Conservation (phyloP, 805 yeast species). For the Candida silvatica region DNA sequence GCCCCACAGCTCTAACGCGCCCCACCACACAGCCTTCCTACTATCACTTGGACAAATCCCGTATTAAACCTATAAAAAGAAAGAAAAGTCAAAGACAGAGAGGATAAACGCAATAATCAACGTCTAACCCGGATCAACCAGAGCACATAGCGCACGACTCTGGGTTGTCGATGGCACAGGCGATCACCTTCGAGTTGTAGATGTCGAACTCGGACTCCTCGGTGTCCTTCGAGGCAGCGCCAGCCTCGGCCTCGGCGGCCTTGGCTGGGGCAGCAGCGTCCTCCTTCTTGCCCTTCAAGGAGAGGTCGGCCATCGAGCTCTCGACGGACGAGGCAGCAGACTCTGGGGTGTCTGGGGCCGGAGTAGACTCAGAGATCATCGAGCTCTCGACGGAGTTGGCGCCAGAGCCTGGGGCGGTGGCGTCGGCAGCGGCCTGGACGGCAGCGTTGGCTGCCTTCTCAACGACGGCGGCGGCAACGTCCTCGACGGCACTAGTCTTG, state of each 20-base stretch:
- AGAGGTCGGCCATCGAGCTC: conserved; percentile 37
- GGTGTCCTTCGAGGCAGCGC: conserved; percentile 11
- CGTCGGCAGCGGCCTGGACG: conserved; percentile 1
- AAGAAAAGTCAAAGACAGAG: neutral
- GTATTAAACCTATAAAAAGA: neutral
- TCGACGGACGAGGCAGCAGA: conserved; percentile 33
- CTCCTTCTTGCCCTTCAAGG: conserved; percentile 20
- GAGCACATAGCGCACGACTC: conserved; percentile 99
- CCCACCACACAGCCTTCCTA: no score
- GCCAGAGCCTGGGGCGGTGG: conserved; percentile 17
- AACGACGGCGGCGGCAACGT: conserved; percentile 15
- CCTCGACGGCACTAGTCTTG: conserved; percentile 20
- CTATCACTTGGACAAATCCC: no score
- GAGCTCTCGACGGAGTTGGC: conserved; percentile 5
- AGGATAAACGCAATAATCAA: neutral
- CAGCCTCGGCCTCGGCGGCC: conserved; percentile 3
- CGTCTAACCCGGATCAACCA: conserved; percentile 41
- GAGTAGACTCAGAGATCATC: conserved; percentile 25
- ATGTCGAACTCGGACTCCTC: conserved; percentile 54
- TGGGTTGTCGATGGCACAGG: conserved; percentile 95
- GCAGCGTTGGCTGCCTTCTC: neutral
- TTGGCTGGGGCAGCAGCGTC: conserved; percentile 3
- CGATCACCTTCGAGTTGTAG: conserved; percentile 86
- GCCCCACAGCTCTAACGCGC: no score
- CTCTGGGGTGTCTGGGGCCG: conserved; percentile 37